Evolutionary conservation across 2,329 filamentous ascomycete genomes (phyloP), one percentile per base, ranked within the genome.

Genomic region (Aspergillus sergii): DNA sequence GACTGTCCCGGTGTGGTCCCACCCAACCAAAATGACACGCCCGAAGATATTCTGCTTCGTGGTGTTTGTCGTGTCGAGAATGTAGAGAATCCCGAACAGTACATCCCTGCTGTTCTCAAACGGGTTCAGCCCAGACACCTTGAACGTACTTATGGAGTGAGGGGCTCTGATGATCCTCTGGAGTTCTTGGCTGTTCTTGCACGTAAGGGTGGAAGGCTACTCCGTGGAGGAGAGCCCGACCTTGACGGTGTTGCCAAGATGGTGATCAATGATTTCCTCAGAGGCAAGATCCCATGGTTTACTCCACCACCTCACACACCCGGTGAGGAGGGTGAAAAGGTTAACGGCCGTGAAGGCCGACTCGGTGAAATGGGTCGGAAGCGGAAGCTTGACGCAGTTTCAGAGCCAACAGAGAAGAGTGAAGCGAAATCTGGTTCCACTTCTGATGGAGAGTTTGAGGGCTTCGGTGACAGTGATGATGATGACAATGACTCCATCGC

Each of bases 1-100:
- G 95, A 99, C 73, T 98, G 94, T 73, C 95, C 95, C 45, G 95
- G 95, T 78, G 93, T 99, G 46, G 95, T 98, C 0, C 95, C 95
- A 4, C 94, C 95, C 0, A 95, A 91, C 68, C 88, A 88, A 65
- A 88, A 88, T 60, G 94, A 97, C 73, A 91, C 90, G 0, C 91
- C 94, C 32, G 88, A 94, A 71, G 94, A 97, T 68, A 90, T 99
- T 60, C 84, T 99, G 4, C 85, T 99, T 11, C 88, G 94, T 67
- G 95, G 95, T 68, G 94, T 97, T 9, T 93, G 97, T 12, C 87
- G 95, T 69, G 92, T 98, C 2, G 95, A 99, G 78, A 97, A 97
- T 73, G 94, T 99, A 0, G 91, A 97, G 69, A 91, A 98, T 73
- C 95, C 95, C 0, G 94, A 96, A 73, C 95, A 99, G 72, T 99